phyloP scores from a whole-genome alignment of 1,284 basidiomycete species.

The Malassezia cuniculi region DNA sequence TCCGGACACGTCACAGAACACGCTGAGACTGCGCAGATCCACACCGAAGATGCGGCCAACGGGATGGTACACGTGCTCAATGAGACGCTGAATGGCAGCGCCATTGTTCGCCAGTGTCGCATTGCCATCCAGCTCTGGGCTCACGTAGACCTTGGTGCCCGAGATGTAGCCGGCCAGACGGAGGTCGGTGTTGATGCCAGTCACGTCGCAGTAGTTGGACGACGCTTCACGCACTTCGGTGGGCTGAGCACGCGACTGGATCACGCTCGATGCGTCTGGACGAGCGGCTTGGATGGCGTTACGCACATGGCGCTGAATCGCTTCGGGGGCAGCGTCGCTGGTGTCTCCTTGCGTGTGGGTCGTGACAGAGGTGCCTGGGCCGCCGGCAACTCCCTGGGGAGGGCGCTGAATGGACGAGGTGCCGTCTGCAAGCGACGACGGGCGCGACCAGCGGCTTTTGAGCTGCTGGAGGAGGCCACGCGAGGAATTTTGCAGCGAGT shows the following conservation, averaged over 20 bases:
- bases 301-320: conserved; percentile 43
- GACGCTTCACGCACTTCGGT: conserved; percentile 46
- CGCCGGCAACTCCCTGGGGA: neutral
- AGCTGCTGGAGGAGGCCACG: conserved; percentile 24
- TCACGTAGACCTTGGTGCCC: conserved; percentile 45
- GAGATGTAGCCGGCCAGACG: conserved; percentile 44
- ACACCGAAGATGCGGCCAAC: conserved; percentile 45
- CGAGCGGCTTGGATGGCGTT: conserved; percentile 44
- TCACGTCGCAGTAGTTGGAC: conserved; percentile 45
- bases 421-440: conserved; percentile 29
- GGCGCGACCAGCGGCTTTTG: conserved; percentile 18
- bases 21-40: conserved; percentile 57
- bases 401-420: conserved; percentile 28
- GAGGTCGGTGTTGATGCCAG: conserved; percentile 41
- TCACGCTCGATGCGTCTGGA: conserved; percentile 42
- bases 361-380: neutral
- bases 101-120: conserved; percentile 34
- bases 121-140: conserved; percentile 26
- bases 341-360: neutral
- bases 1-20: conserved; percentile 72
- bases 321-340: conserved; percentile 5
- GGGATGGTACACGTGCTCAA: conserved; percentile 40
- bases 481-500: no score
- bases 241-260: conserved; percentile 39
- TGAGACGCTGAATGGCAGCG: conserved; percentile 40